Percentiles rank a stretch among this genome's conserved stretches.
Evolutionary conservation across 345 rosid genomes (phyloP).

Genomic region (Pseudoturritis turrita): DNA sequence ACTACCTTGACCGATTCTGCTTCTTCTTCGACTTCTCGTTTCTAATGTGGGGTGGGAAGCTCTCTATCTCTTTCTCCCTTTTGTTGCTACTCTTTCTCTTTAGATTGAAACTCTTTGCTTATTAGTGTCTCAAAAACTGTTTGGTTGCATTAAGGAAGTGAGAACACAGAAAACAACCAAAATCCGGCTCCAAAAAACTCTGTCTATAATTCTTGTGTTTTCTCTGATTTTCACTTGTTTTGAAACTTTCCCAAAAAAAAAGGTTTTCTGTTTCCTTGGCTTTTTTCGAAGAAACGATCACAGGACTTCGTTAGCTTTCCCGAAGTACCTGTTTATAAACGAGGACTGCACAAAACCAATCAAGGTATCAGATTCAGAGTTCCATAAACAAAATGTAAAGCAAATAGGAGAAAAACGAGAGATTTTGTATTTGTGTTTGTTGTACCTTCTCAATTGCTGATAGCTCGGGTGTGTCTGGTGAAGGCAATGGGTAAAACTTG

Average conservation of each 20-base stretch:
- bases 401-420: not conserved
- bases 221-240: slow-evolving; percentile 1
- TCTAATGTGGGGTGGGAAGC: not conserved
- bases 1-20: not conserved
- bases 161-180: not conserved
- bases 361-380: not conserved
- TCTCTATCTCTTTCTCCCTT: not conserved
- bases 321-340: slow-evolving; percentile 13
- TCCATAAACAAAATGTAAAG: not conserved
- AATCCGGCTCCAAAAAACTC: not conserved
- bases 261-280: not conserved
- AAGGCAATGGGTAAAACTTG: slow-evolving; percentile 79
- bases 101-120: not conserved
- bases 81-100: slow-evolving; percentile 1
- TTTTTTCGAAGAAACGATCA: not conserved
- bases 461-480: slow-evolving; percentile 56
- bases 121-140: not conserved
- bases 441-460: slow-evolving; percentile 15
- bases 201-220: not conserved
- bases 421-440: not conserved
- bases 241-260: not conserved
- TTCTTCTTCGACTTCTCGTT: slow-evolving; percentile 1
- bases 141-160: not conserved
- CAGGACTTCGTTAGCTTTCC: slow-evolving; percentile 5
- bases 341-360: slow-evolving; percentile 2